Conservation (phyloP, 352 stramenopile species). For the Aphanomyces invadans region DNA sequence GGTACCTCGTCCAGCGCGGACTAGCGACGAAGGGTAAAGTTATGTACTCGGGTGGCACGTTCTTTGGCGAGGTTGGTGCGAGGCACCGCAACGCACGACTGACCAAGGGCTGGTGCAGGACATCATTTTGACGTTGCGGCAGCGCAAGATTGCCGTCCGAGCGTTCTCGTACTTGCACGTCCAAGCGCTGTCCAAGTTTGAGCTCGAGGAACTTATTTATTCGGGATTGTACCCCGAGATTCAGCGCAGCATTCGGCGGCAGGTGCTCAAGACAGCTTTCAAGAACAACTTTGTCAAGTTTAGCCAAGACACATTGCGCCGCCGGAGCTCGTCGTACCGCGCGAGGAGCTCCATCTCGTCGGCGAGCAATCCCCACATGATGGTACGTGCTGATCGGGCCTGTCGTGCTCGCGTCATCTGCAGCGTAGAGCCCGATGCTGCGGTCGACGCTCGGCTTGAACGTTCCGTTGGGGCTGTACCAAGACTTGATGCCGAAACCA, state of each 20-base stretch:
- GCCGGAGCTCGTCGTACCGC: not conserved
- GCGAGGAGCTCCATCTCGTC: not conserved
- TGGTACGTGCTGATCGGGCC: too few species aligned
- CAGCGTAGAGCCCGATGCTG: not conserved
- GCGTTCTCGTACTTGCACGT: slow-evolving; percentile 22
- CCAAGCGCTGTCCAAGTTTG: slow-evolving; percentile 21
- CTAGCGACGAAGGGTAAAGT: slow-evolving; percentile 17
- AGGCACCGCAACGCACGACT: too few species aligned
- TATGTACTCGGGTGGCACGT: slow-evolving; percentile 7
- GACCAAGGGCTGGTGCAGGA: too few species aligned
- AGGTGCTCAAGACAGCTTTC: slow-evolving; percentile 24
- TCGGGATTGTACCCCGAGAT: slow-evolving; percentile 24
- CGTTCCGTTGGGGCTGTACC: not conserved
- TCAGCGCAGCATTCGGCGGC: slow-evolving; percentile 20
- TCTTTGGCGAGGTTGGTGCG: slow-evolving; percentile 25
- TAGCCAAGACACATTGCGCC: not conserved
- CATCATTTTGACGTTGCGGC: slow-evolving; percentile 17
- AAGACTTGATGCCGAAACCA: not conserved
- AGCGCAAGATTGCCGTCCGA: slow-evolving; percentile 14
- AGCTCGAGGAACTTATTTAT: slow-evolving; percentile 20
- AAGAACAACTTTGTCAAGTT: slow-evolving; percentile 25
- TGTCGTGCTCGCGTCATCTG: not conserved
- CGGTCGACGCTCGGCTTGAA: not conserved
- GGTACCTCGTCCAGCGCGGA: slow-evolving; percentile 21
- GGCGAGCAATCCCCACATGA: not conserved